Evolutionary conservation across 345 rosid genomes (phyloP).

Genomic region (Syzygium aqueum): DNA sequence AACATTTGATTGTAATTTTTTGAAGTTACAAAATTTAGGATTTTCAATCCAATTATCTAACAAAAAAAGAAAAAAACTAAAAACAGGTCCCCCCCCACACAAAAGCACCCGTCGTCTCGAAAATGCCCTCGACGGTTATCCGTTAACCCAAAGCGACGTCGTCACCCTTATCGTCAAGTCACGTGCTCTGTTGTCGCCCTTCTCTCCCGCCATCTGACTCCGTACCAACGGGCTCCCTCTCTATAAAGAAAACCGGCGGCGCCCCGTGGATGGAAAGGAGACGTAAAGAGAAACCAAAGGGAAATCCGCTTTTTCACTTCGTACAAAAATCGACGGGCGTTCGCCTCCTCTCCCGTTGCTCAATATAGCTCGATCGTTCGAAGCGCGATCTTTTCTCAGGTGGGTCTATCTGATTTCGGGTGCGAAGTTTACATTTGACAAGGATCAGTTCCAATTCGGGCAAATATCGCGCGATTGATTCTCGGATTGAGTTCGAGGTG

Average conservation of each 20-base stretch:
- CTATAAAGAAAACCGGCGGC: not conserved
- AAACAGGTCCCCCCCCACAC: too few species aligned
- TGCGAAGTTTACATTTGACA: not conserved
- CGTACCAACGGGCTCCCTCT: not conserved
- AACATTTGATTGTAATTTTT: too few species aligned
- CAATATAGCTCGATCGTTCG: not conserved
- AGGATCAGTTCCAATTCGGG: not conserved
- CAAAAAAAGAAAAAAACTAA: too few species aligned
- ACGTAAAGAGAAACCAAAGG: not conserved
- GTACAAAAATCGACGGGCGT: not conserved
- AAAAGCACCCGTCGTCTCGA: not conserved
- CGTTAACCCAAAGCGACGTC: not conserved
- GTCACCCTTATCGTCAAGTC: conserved; percentile 4
- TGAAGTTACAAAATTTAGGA: too few species aligned
- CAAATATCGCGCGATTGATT: not conserved
- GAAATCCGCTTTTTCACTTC: not conserved
- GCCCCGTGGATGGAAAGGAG: not conserved
- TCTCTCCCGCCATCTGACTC: not conserved
- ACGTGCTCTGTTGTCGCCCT: not conserved
- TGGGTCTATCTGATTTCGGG: not conserved
- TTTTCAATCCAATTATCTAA: too few species aligned
- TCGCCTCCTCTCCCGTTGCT: not conserved
- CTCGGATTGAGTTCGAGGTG: not conserved
- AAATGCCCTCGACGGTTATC: conserved; percentile 12
- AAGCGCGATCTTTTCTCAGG: not conserved